Base-by-base conservation (phyloP, 257 asterid genomes). In the Lycium ferocissimum region DNA sequence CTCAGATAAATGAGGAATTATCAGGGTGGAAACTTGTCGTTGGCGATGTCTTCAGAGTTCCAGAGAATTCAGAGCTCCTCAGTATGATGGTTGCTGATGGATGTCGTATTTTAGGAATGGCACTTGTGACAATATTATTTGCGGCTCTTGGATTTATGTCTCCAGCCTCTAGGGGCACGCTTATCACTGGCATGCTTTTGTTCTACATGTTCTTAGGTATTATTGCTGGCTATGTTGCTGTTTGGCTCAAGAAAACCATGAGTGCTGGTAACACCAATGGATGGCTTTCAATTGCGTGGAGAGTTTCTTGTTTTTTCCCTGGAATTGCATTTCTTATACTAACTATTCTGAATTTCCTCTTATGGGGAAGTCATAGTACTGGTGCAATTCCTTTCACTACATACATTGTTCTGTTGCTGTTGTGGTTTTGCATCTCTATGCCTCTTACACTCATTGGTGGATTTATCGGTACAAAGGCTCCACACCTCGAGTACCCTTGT, bases 111-210 rank as follows among this genome's bases (percentile, higher is more conserved):
- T 62, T 85, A 43, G 88, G 88, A 73, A 85, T 85, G 88, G 85
- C 88, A n/a, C 2, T 81, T 3, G 88, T 75, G 12, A 85, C 88
- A 10, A 85, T 81, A 43, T 72, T 85, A 58, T 85, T 85, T 2
- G 88, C 88, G 1, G 88, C 85, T 35, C 85, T 85, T 45, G 88
- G 88, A 43, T 85, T 85, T 59, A 85, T 85, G 88, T 85, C 88
- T 37, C 88, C 88, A 33, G 88, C 88, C 63, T 85, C 88, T 37
- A 79, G 88, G 1, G 85, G 88, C 54, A 82, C 83, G 0, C 66
- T 85, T 80, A 71, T 85, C 9, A 85, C 88, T 13, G 88, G 88
- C 75, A 85, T 85, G 88, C 85, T 85, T 71, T 12, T 83, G 58
- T 85, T 85, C 83, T 85, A 70, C 57, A 71, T 81, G 79, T 59